These are phyloP conservation scores for Cryptococcus sp. DNA, from an alignment of 1,284 basidiomycete species.

Conservation along the genomic window DNA sequence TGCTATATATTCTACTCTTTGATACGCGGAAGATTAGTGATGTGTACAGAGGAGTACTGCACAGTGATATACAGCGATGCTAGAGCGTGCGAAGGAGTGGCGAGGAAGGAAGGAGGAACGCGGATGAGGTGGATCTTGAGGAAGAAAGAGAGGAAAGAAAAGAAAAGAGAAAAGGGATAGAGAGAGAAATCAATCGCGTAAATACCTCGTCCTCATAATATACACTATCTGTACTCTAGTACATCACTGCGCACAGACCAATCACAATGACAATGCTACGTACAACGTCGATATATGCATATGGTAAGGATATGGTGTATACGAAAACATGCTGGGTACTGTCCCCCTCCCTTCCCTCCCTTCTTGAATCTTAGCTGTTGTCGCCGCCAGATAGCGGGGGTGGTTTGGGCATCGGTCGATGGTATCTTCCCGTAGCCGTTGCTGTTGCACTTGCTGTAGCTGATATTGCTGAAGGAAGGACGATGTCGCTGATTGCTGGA, in stretches of 20 bases:
- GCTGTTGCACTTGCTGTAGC: slow-evolving; percentile 1
- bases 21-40: neutral
- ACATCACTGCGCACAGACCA: slow-evolving; percentile 7
- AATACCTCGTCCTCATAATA: too few species aligned
- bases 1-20: too few species aligned
- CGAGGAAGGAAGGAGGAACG: neutral
- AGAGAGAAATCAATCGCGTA: slow-evolving; percentile 16
- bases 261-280: neutral
- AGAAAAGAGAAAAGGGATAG: slow-evolving; percentile 7
- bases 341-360: neutral
- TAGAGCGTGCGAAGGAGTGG: too few species aligned
- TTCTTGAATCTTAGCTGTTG: neutral
- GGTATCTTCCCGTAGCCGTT: slow-evolving; percentile 7
- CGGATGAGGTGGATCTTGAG: neutral
- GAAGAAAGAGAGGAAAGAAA: slow-evolving; percentile 2
- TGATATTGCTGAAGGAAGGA: neutral
- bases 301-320: neutral
- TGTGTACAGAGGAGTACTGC: neutral
- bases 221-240: neutral
- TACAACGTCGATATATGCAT: neutral
- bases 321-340: slow-evolving; percentile 9
- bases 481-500: neutral
- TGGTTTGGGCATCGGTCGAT: slow-evolving; percentile 18
- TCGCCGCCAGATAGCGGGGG: slow-evolving; percentile 8
- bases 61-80: neutral